These are phyloP conservation scores for Leccinum huronense DNA, from an alignment of 1,284 basidiomycete genomes.

Conservation along the genomic window DNA sequence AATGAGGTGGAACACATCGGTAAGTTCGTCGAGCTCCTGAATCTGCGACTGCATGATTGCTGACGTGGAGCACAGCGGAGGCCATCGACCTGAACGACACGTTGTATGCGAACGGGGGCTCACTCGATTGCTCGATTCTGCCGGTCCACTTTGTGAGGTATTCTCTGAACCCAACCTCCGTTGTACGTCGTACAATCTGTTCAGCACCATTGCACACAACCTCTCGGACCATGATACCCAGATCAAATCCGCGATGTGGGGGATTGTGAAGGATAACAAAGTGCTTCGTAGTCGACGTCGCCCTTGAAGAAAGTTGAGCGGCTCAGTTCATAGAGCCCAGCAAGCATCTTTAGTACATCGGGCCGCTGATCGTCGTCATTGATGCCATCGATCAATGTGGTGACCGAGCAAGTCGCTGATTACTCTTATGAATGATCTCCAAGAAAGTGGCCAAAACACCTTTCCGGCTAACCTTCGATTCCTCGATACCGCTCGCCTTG, in stretches of 20 bases:
- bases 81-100: not conserved
- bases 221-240: not conserved
- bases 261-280: not conserved
- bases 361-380: not conserved
- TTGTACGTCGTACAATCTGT: not conserved
- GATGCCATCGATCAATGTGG: not conserved
- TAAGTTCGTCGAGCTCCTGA: not conserved
- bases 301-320: not conserved
- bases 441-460: not conserved
- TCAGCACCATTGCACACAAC: not conserved
- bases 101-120: not conserved
- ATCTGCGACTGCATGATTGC: not conserved
- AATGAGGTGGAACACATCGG: not conserved
- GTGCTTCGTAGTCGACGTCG: not conserved
- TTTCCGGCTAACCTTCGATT: not conserved
- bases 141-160: not conserved
- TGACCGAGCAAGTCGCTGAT: not conserved
- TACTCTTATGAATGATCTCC: not conserved
- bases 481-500: conserved; percentile 3
- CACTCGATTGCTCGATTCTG: not conserved
- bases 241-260: not conserved
- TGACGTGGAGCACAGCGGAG: not conserved
- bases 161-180: too few relatives aligned
- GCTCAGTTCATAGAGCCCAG: not conserved
- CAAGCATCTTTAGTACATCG: not conserved